Evolutionary conservation across 202 grass and related monocot species (phyloP), one percentile per base, ranked within the genome.

Genomic region (Schoenoplectus tabernaemontani): DNA sequence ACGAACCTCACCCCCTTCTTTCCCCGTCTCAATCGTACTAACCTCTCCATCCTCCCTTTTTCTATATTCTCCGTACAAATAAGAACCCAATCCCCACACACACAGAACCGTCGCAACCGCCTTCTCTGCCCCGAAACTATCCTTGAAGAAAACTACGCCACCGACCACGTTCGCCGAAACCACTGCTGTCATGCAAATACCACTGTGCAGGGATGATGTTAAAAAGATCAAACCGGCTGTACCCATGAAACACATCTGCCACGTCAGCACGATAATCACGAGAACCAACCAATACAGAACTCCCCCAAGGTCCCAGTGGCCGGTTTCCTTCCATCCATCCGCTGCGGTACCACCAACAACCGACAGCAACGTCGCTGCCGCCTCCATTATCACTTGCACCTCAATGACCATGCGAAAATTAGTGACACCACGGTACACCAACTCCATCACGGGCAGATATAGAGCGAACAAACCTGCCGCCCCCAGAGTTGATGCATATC

Each of bases 161-260:
- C 90, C 92, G 76, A 99, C 15, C 9, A 99, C 96, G 79, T 95
- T 99, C 26, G 73, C 76, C 5, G 92, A 86, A 12, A 99, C 89
- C 78, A 99, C 90, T 42, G 90, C 90, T 1, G 96, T 85, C 96
- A 98, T 98, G 89, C 91, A 98, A 62, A 98, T 89, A 66, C 91
- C 96, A 77, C 96, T 90, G 84, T 96, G 90, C 36, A 99, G 83
- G 32, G 96, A 96, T 74, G 96, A 99, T 44, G 83, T 93, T 4
- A 99, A 84, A 84, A 89, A 99, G 43, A 99, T 85, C 89, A 93
- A 84, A 44, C 96, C 96, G 0, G 96, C 96, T 13, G 96, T 99
- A 50, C 96, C 92, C 90, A 95, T 95, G 85, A 99, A 99, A 80
- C 96, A 96, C 19, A 93, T 79, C 90, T 99, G 96, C 96, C 96